Percentiles rank a stretch among this genome's conserved stretches.
Conservation (phyloP, 2,329 filamentous ascomycete species). For the Ceratocystis alfenasii region DNA sequence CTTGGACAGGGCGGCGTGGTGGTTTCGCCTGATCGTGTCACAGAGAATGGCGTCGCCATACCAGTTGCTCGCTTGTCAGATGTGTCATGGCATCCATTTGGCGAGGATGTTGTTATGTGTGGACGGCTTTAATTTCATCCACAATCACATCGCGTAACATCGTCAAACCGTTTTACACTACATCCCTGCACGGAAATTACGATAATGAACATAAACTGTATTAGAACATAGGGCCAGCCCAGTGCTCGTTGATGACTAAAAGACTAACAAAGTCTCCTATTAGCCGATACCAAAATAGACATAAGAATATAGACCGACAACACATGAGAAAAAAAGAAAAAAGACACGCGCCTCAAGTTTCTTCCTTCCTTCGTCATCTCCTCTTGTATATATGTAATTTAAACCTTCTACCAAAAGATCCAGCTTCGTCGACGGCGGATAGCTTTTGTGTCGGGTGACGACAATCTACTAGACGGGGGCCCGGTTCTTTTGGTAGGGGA, state of each 20-base stretch:
- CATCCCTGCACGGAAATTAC: not conserved
- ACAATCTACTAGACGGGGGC: not conserved
- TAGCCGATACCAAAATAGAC: slow-evolving; percentile 11
- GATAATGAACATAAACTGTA: slow-evolving; percentile 27
- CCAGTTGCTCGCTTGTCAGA: slow-evolving; percentile 54
- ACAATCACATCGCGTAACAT: not conserved
- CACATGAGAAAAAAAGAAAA: not conserved
- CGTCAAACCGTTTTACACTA: no score
- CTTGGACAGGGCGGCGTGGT: slow-evolving; percentile 72
- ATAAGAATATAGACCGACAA: not conserved
- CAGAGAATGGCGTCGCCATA: slow-evolving; percentile 39
- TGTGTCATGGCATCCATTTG: slow-evolving; percentile 64
- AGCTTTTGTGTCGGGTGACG: not conserved
- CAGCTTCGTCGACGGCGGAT: slow-evolving; percentile 14
- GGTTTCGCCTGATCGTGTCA: slow-evolving; percentile 55
- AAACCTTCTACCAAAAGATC: slow-evolving; percentile 15
- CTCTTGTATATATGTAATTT: not conserved
- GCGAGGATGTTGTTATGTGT: slow-evolving; percentile 72
- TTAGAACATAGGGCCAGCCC: slow-evolving; percentile 14
- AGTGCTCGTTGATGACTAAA: not conserved
- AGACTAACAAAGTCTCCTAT: slow-evolving; percentile 7
- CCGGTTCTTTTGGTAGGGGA: not conserved
- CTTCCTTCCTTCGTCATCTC: not conserved
- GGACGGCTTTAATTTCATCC: slow-evolving; percentile 40
- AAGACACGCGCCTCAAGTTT: not conserved